A percentile compares a stretch with the other conserved stretches of the same genome.
Conservation (phyloP, 179 eudicot species). For the Pouteria campechiana region DNA sequence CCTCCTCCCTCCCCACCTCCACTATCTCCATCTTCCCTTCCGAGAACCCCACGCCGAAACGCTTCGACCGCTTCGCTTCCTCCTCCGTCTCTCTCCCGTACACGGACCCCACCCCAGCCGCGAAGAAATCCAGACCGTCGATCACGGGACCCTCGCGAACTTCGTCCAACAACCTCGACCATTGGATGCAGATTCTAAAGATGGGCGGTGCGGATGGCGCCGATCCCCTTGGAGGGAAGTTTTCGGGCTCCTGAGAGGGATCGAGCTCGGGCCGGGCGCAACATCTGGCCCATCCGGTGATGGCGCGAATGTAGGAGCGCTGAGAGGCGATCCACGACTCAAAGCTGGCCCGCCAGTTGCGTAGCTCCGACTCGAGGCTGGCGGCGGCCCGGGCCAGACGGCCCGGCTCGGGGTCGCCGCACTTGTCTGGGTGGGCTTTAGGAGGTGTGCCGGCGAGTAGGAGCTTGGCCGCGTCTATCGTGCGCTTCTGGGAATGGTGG, state of each 20-base stretch:
- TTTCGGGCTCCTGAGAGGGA: conserved; percentile 41
- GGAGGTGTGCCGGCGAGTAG: conserved; percentile 73
- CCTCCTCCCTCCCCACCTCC: conserved; percentile 48
- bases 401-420: conserved; percentile 53
- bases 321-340: conserved; percentile 85
- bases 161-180: conserved; percentile 65
- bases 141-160: conserved; percentile 56
- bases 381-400: conserved; percentile 76
- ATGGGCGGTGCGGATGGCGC: conserved; percentile 52
- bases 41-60: conserved; percentile 21
- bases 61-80: conserved; percentile 41
- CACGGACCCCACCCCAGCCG: conserved; percentile 84
- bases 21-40: conserved; percentile 49
- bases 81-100: conserved; percentile 60
- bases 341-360: conserved; percentile 77
- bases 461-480: conserved; percentile 84
- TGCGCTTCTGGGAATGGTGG: conserved; percentile 78
- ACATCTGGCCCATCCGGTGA: conserved; percentile 69
- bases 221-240: conserved; percentile 66
- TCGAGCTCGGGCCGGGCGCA: conserved; percentile 53
- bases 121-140: conserved; percentile 75
- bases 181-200: conserved; percentile 65
- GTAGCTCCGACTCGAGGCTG: conserved; percentile 66
- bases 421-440: conserved; percentile 29
- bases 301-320: conserved; percentile 60